Evolutionary conservation across 768 basidiomycete species (phyloP).

Genomic region (Terana coerulea): DNA sequence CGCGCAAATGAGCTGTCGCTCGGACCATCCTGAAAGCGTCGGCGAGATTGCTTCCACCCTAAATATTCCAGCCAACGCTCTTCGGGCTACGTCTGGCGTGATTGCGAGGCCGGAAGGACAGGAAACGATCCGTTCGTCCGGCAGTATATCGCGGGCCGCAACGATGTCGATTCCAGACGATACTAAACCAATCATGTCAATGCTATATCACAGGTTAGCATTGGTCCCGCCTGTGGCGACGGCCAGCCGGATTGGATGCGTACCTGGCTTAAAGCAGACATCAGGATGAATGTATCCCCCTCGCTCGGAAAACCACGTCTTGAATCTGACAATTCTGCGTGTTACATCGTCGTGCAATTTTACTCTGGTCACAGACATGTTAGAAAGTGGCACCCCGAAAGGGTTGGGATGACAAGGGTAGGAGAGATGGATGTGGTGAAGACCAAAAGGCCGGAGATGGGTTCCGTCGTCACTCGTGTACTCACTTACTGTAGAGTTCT

Average conservation of each 20-base stretch:
- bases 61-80: constrained; percentile 42
- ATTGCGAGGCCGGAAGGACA: constrained; percentile 67
- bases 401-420: neutral
- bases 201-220: neutral
- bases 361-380: neutral
- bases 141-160: constrained; percentile 43
- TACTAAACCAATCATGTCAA: constrained; percentile 10
- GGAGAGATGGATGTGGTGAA: too few relatives aligned
- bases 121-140: constrained; percentile 54
- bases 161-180: constrained; percentile 45
- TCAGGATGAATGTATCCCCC: constrained; percentile 51
- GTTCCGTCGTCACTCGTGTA: too few relatives aligned
- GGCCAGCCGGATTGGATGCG: neutral
- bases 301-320: constrained; percentile 43
- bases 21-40: constrained; percentile 42
- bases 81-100: constrained; percentile 46
- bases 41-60: constrained; percentile 16
- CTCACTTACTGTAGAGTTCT: too few relatives aligned
- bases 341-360: too few relatives aligned
- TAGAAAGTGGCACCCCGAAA: neutral
- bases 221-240: neutral
- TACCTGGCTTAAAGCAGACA: constrained; percentile 46
- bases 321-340: constrained; percentile 33
- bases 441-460: too few relatives aligned
- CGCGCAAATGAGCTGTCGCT: constrained; percentile 62